A percentile compares a stretch with the other conserved stretches of the same genome.
Conservation (phyloP, 2,329 filamentous ascomycete genomes). For the Neofusicoccum kwambonambiense region DNA sequence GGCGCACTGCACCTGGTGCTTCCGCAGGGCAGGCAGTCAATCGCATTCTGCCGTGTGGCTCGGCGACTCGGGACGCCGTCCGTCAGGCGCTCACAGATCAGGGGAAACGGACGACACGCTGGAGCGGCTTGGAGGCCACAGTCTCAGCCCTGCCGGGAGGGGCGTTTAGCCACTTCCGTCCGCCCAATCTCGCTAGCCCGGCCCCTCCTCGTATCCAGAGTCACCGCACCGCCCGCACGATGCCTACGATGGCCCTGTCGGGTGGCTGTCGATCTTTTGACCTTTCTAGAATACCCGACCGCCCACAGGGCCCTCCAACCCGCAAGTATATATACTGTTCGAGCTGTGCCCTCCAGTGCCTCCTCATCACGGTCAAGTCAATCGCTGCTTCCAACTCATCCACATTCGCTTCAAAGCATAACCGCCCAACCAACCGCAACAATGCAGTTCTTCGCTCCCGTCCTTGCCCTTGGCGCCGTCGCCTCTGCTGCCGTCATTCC, state of each 20-base stretch:
- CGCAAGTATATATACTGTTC: not conserved
- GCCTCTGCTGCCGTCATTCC: slow-evolving; percentile 5
- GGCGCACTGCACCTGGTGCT: not conserved
- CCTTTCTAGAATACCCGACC: not conserved
- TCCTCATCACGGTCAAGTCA: not conserved
- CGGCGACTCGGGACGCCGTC: not conserved
- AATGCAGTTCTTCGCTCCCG: slow-evolving; percentile 38
- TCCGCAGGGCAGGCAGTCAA: not conserved
- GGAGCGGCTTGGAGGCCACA: not conserved
- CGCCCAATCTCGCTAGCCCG: not conserved
- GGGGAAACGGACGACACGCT: no score
- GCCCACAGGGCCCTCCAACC: not conserved
- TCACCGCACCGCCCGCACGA: not conserved
- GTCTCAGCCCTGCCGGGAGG: not conserved
- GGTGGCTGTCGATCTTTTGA: not conserved
- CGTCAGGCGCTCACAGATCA: not conserved
- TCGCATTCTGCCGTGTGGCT: no score
- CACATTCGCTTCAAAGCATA: not conserved
- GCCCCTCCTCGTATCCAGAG: not conserved
- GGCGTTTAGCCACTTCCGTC: slow-evolving; percentile 11
- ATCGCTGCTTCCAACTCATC: not conserved
- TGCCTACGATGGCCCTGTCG: not conserved
- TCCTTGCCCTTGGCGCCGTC: slow-evolving; percentile 11
- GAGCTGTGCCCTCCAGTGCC: not conserved
- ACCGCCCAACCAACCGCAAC: slow-evolving; percentile 31